These are phyloP conservation scores for Roridomyces roridus DNA, from an alignment of 768 basidiomycete species.

Conservation along the genomic window DNA sequence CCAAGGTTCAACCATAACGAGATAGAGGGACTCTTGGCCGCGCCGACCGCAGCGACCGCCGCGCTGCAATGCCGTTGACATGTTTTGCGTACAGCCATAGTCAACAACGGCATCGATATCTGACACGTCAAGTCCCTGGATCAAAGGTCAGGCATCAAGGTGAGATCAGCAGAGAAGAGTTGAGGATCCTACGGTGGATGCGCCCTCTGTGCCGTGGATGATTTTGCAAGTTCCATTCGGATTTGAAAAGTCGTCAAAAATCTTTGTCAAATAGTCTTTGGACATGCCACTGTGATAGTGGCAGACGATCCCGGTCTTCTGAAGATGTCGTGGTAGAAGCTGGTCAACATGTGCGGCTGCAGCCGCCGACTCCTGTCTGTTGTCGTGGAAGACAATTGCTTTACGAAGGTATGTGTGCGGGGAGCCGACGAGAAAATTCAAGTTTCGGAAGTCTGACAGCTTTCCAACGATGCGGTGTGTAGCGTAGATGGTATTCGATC, in stretches of 20 bases:
- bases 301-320: slow-evolving; percentile 21
- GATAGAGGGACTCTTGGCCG: not conserved
- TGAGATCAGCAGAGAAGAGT: too few relatives aligned
- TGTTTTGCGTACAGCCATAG: not conserved
- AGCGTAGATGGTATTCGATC: slow-evolving; percentile 36
- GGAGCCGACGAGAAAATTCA: slow-evolving; percentile 28
- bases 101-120: not conserved
- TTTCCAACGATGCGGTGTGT: slow-evolving; percentile 30
- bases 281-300: slow-evolving; percentile 39
- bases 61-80: not conserved
- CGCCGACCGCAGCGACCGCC: not conserved
- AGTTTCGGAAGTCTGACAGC: slow-evolving; percentile 30
- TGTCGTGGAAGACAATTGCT: slow-evolving; percentile 25
- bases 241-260: slow-evolving; percentile 25
- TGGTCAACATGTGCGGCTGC: slow-evolving; percentile 12
- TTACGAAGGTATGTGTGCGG: slow-evolving; percentile 12
- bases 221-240: slow-evolving; percentile 26
- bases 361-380: slow-evolving; percentile 10
- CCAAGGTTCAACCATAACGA: slow-evolving; percentile 9
- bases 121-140: not conserved
- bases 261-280: slow-evolving; percentile 24
- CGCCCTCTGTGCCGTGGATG: slow-evolving; percentile 29
- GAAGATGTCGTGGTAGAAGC: slow-evolving; percentile 15
- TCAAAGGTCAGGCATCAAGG: too few relatives aligned
- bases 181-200: slow-evolving; percentile 34